These are phyloP conservation scores for Talaromyces thailandensis DNA, from an alignment of 495 filamentous ascomycete species.

Conservation along the genomic window DNA sequence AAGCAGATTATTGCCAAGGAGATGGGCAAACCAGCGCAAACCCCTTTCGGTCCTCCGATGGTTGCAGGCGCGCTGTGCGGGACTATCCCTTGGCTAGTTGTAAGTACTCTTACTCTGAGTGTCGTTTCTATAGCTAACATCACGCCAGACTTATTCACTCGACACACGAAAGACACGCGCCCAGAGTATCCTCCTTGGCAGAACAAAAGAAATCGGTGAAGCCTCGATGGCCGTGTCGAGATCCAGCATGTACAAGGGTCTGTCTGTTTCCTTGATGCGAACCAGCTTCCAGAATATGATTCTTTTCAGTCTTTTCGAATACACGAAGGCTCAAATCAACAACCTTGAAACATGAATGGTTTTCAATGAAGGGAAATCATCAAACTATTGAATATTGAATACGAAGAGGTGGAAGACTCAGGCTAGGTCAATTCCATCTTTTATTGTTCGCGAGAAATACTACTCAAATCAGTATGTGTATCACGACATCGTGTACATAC, in stretches of 20 bases:
- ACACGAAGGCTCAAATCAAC: constrained; percentile 33
- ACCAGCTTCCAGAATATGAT: constrained; percentile 43
- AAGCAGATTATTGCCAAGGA: constrained; percentile 71
- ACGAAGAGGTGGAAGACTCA: background rate
- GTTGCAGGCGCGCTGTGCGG: constrained; percentile 39
- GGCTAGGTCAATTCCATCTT: background rate
- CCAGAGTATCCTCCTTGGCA: constrained; percentile 38
- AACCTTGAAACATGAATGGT: constrained; percentile 14
- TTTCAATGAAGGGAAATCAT: background rate
- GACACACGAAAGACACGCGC: constrained; percentile 42
- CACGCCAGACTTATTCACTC: constrained; percentile 32
- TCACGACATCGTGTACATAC: background rate
- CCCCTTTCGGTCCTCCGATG: constrained; percentile 31
- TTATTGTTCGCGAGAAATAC: background rate
- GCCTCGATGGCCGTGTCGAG: constrained; percentile 33
- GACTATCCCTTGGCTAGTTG: constrained; percentile 39
- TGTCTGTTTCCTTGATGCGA: constrained; percentile 38
- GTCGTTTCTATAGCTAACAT: background rate
- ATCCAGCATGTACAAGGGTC: constrained; percentile 41
- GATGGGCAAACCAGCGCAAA: constrained; percentile 24
- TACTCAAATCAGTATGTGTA: background rate
- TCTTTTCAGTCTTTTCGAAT: constrained; percentile 36
- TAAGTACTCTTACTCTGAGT: constrained; percentile 16
- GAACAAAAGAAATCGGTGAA: constrained; percentile 34
- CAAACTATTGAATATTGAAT: background rate